Evolutionary conservation across 2,329 filamentous ascomycete genomes (phyloP).

Genomic region (Penicillium sumatraense): DNA sequence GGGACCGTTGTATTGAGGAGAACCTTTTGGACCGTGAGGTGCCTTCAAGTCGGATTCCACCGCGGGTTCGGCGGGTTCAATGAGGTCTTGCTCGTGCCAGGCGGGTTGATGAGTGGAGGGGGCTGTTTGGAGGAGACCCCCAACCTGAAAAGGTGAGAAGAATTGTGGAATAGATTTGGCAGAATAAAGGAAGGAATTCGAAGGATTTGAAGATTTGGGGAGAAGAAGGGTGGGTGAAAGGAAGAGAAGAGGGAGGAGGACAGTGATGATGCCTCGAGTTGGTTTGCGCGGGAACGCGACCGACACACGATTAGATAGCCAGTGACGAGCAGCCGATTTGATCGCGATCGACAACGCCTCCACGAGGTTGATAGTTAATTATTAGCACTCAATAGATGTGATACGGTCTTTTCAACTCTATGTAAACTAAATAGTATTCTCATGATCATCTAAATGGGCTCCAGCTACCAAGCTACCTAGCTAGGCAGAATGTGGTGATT

Average conservation of each 20-base stretch:
- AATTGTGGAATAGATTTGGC: neutral
- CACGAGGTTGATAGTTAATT: neutral
- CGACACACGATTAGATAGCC: slow-evolving; percentile 29
- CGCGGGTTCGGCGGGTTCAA: slow-evolving; percentile 10
- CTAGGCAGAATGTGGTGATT: too few species aligned
- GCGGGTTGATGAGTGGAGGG: slow-evolving; percentile 12
- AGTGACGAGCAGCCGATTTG: slow-evolving; percentile 8
- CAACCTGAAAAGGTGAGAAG: neutral
- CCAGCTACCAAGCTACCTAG: too few species aligned
- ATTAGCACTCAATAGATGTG: too few species aligned
- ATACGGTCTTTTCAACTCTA: too few species aligned
- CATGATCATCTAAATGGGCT: too few species aligned
- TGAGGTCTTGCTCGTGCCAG: slow-evolving; percentile 10
- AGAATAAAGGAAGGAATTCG: neutral
- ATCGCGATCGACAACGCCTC: neutral
- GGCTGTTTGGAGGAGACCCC: slow-evolving; percentile 1
- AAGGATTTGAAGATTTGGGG: slow-evolving; percentile 2
- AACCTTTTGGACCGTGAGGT: neutral
- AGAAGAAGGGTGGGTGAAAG: neutral
- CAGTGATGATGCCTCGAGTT: slow-evolving; percentile 33
- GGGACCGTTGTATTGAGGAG: slow-evolving; percentile 6
- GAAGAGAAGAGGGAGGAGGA: slow-evolving; percentile 3
- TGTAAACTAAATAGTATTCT: too few species aligned
- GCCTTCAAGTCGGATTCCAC: slow-evolving; percentile 3
- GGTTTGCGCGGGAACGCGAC: slow-evolving; percentile 31